Evolutionary conservation across 495 filamentous ascomycete genomes (phyloP).

Genomic region (Talaromyces wortmannii): DNA sequence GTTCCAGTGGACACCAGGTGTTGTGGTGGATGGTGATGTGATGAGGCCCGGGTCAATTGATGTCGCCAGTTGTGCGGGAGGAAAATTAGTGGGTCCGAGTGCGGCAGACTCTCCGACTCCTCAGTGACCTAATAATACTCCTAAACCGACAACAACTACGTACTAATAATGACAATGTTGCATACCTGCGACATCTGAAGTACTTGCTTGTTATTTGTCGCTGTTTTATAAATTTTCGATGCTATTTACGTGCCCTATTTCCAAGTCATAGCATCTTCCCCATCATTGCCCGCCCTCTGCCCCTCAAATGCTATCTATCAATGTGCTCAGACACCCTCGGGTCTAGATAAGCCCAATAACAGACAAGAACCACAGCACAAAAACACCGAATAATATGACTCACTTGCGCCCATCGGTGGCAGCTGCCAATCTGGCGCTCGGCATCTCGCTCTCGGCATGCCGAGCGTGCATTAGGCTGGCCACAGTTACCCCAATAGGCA

Average conservation of each 20-base stretch:
- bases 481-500: neutral
- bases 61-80: neutral
- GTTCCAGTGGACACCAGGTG: neutral
- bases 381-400: neutral
- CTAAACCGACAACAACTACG: neutral
- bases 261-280: too few species aligned
- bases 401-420: constrained; percentile 3
- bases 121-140: neutral
- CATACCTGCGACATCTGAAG: neutral
- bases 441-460: constrained; percentile 24
- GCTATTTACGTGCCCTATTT: too few species aligned
- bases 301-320: too few species aligned
- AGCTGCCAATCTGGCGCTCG: constrained; percentile 20
- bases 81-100: neutral
- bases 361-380: neutral
- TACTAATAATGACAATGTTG: too few species aligned
- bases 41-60: neutral
- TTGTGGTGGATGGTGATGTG: neutral
- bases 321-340: too few species aligned
- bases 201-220: too few species aligned
- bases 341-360: neutral
- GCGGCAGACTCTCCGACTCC: neutral
- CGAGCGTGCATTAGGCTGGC: constrained; percentile 7
- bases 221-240: too few species aligned
- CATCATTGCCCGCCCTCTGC: too few species aligned